A percentile compares a stretch with the other conserved stretches of the same genome.
phyloP scores from a whole-genome alignment of 768 basidiomycete genomes.

The Trametes cubensis region DNA sequence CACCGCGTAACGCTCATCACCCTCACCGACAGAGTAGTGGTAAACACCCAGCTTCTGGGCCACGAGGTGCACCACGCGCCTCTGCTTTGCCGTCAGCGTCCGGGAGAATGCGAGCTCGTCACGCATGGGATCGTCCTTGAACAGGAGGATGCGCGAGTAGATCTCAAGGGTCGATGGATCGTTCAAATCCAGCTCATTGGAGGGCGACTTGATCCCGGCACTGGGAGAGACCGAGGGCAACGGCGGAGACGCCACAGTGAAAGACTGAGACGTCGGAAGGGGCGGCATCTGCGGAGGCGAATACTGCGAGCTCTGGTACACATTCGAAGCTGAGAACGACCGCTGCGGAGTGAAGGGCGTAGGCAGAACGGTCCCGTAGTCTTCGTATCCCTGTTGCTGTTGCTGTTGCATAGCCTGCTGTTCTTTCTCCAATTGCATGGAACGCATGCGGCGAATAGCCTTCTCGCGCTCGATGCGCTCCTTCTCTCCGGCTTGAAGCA shows the following conservation, averaged over 20 bases:
- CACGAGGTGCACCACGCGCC: slow-evolving; percentile 92
- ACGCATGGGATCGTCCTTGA: slow-evolving; percentile 97
- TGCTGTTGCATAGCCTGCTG: slow-evolving; percentile 50
- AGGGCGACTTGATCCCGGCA: slow-evolving; percentile 57
- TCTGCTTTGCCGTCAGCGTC: slow-evolving; percentile 79
- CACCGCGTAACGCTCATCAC: slow-evolving; percentile 91
- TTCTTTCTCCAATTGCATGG: slow-evolving; percentile 93
- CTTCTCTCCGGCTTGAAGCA: slow-evolving; percentile 98
- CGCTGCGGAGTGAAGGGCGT: slow-evolving; percentile 70
- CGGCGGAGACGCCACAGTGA: slow-evolving; percentile 51
- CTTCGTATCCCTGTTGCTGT: slow-evolving; percentile 56
- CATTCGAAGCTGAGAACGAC: slow-evolving; percentile 67
- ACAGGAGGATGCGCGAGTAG: slow-evolving; percentile 92
- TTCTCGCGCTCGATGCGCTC: slow-evolving; percentile 98
- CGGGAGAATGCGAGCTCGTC: slow-evolving; percentile 98
- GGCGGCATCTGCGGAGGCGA: slow-evolving; percentile 58
- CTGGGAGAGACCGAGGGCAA: slow-evolving; percentile 62
- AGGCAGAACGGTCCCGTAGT: slow-evolving; percentile 62
- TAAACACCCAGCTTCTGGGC: slow-evolving; percentile 96
- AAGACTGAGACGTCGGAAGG: slow-evolving; percentile 45
- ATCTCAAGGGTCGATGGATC: slow-evolving; percentile 96
- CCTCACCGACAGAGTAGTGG: slow-evolving; percentile 91
- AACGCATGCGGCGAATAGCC: slow-evolving; percentile 96
- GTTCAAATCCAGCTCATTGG: slow-evolving; percentile 88
- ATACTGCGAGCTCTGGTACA: slow-evolving; percentile 63